A percentile compares a stretch with the other conserved stretches of the same genome.
These are phyloP conservation scores for Cucurbita argyrosperma DNA, from an alignment of 306 rosid species.

Conservation along the genomic window DNA sequence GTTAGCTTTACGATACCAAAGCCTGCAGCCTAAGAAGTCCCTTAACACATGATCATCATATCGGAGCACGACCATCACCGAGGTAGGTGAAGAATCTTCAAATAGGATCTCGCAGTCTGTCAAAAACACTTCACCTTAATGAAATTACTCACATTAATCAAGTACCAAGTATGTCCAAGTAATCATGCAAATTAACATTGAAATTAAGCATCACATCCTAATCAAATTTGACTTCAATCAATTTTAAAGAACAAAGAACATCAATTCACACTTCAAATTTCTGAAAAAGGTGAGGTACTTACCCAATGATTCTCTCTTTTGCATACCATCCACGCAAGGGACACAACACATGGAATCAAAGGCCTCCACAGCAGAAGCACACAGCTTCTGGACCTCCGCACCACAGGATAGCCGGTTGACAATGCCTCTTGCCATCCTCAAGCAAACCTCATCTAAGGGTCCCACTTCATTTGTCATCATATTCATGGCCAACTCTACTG, in stretches of 20 bases:
- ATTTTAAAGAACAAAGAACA: background rate
- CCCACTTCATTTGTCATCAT: conserved; percentile 60
- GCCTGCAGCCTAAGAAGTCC: conserved; percentile 61
- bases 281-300: conserved; percentile 21
- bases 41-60: conserved; percentile 43
- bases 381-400: conserved; percentile 71
- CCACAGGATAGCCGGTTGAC: conserved; percentile 88
- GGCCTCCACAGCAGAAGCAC: conserved; percentile 51
- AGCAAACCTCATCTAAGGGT: conserved; percentile 54
- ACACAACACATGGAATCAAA: conserved; percentile 42
- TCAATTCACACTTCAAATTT: background rate
- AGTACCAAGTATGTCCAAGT: background rate
- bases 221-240: background rate
- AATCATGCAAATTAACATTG: background rate
- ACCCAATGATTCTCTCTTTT: conserved; percentile 38
- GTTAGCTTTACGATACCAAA: conserved; percentile 52
- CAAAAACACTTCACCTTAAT: background rate
- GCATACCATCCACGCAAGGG: conserved; percentile 12
- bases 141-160: background rate
- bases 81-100: conserved; percentile 61
- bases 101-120: conserved; percentile 54
- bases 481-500: conserved; percentile 44
- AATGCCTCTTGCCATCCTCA: conserved; percentile 58
- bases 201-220: background rate
- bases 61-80: conserved; percentile 50